Evolutionary conservation across 768 basidiomycete species (phyloP), one percentile per base, ranked within the genome.

Genomic region (Boletus huronensis): DNA sequence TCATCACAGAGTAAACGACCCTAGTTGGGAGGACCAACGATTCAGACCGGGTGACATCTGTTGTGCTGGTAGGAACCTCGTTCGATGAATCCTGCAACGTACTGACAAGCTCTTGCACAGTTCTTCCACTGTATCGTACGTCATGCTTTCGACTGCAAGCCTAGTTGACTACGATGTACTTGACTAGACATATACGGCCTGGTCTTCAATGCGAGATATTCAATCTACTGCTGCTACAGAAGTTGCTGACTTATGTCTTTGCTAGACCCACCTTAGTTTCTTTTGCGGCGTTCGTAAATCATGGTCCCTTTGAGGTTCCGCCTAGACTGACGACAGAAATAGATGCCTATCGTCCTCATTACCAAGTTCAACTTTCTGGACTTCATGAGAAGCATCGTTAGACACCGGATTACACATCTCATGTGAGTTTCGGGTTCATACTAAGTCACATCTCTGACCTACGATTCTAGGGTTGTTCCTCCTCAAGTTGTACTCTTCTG

Each of bases 101-200:
- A 26, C 29, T 38, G 47, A 68, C 42, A 6, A 13, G 19, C 17
- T 14, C 17, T 46, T 36, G 0, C n/a, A 14, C 49, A 84, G 84
- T 82, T 23, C 72, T 86, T 23, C 84, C 84, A 14, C 60, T 86
- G 9, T 86, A 81, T 65, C 84, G 84, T 85, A 63, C 66, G 81
- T 68, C 32, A 23, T 17, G 2, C 40, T 34, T 51, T 29, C 13
- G 2, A 32, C 35, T 43, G 26, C 17, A 10, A 7, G 13, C 3
- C 5, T n/a, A 14, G 7, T 25, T 44, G 43, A 44, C 45, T 14
- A 34, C 11, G 26, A 56, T 14, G 14, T 14, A 25, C 31, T 48
- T 36, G 54, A 35, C 53, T 58, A 82, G 85, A 88, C 61, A 85
- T 87, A 8, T 88, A 86, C 64, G 85, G 86, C 16, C 65, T 87